A percentile compares a stretch with the other conserved stretches of the same genome.
These are phyloP conservation scores for Ocimum tenuiflorum DNA, from an alignment of 257 asterid species.

Conservation along the genomic window DNA sequence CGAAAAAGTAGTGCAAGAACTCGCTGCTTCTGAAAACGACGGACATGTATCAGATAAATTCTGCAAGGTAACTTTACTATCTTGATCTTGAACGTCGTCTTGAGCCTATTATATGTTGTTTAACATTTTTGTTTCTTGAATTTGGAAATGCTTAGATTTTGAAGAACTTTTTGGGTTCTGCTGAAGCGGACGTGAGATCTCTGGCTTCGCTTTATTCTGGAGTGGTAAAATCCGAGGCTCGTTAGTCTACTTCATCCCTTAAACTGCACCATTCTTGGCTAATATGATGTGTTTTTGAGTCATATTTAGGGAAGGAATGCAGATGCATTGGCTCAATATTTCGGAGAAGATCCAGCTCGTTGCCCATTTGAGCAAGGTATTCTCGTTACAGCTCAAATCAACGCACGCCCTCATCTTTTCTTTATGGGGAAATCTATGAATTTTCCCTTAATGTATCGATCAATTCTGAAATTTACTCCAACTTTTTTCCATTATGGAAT, in stretches of 20 bases:
- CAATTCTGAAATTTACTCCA: too few species aligned
- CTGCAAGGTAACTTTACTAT: slow-evolving; percentile 41
- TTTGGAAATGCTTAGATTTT: slow-evolving; percentile 38
- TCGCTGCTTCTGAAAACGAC: slow-evolving; percentile 61
- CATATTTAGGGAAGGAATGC: slow-evolving; percentile 49
- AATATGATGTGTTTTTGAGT: slow-evolving; percentile 3
- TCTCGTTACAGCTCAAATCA: too few species aligned
- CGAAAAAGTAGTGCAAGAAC: slow-evolving; percentile 62
- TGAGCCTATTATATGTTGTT: too few species aligned
- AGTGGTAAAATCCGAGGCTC: slow-evolving; percentile 47
- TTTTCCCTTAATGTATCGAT: too few species aligned
- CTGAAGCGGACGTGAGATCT: slow-evolving; percentile 70
- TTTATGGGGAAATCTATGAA: too few species aligned
- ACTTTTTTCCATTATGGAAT: too few species aligned
- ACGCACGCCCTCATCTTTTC: too few species aligned
- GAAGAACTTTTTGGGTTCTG: slow-evolving; percentile 51
- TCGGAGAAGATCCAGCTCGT: slow-evolving; percentile 69
- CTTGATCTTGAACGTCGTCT: too few species aligned
- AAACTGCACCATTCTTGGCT: neutral
- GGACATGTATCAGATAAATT: slow-evolving; percentile 60
- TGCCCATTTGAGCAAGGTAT: slow-evolving; percentile 79
- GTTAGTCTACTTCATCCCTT: neutral
- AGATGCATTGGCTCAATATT: slow-evolving; percentile 54
- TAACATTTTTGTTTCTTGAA: neutral
- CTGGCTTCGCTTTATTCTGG: slow-evolving; percentile 61